A percentile compares a stretch with the other conserved stretches of the same genome.
Conservation (phyloP, 768 basidiomycete species). For the Sistotremastrum niveocremeum region DNA sequence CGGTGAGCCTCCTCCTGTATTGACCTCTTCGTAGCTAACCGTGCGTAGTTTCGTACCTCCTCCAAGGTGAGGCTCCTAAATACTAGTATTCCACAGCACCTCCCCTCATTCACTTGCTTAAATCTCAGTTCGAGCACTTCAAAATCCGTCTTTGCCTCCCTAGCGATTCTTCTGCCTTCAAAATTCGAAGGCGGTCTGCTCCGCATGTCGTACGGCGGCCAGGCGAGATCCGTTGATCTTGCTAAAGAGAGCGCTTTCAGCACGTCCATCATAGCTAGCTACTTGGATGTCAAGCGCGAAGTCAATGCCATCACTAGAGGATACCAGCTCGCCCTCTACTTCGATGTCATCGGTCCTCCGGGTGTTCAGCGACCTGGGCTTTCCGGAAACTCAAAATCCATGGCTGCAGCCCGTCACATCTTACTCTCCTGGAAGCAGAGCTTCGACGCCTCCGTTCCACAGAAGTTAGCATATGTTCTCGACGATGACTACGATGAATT, state of each 20-base stretch:
- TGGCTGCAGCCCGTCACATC: slow-evolving; percentile 16
- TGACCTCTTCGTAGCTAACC: too few relatives aligned
- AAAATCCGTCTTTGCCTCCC: slow-evolving; percentile 26
- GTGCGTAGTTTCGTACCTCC: too few relatives aligned
- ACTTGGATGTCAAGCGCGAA: slow-evolving; percentile 38
- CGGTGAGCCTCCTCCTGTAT: slow-evolving; percentile 23
- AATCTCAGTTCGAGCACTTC: too few relatives aligned
- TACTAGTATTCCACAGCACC: too few relatives aligned
- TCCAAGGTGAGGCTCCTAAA: too few relatives aligned
- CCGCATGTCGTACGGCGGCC: slow-evolving; percentile 26
- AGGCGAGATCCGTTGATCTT: slow-evolving; percentile 23
- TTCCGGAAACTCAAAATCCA: slow-evolving; percentile 13
- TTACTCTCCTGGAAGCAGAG: slow-evolving; percentile 24
- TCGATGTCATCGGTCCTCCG: slow-evolving; percentile 32
- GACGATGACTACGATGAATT: slow-evolving; percentile 20
- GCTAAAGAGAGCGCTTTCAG: slow-evolving; percentile 16
- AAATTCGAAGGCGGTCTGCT: slow-evolving; percentile 32
- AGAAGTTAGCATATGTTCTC: slow-evolving; percentile 20
- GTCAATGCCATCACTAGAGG: slow-evolving; percentile 35
- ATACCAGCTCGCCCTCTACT: slow-evolving; percentile 36
- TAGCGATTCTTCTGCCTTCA: slow-evolving; percentile 34
- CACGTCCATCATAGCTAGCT: slow-evolving; percentile 34
- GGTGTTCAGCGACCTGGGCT: slow-evolving; percentile 13
- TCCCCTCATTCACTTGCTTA: too few relatives aligned
- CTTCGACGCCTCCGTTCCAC: slow-evolving; percentile 1